Percentiles rank a stretch among this genome's conserved stretches.
phyloP scores from a whole-genome alignment of 148 eudicot genomes.

The Fagopyrum esculentum region DNA sequence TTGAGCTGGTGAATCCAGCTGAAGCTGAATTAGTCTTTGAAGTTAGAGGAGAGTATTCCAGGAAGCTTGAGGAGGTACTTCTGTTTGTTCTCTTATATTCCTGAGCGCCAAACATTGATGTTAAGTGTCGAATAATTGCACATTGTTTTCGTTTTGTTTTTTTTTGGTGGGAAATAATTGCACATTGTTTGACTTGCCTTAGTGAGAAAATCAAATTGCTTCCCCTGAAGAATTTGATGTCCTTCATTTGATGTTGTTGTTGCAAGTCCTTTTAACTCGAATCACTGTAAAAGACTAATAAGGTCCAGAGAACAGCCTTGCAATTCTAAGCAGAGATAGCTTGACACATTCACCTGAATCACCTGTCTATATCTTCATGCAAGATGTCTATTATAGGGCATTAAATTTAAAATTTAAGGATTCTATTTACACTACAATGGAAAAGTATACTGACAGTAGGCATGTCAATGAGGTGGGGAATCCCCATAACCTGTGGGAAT shows the following conservation, averaged over 20 bases:
- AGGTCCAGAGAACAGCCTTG: neutral
- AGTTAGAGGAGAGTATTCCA: constrained; percentile 70
- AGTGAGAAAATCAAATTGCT: neutral
- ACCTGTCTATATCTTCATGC: neutral
- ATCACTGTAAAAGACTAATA: neutral
- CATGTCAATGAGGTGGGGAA: too few relatives aligned
- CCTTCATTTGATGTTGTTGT: neutral
- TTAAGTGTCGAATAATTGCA: neutral
- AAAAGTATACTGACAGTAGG: too few relatives aligned
- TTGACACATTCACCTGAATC: neutral
- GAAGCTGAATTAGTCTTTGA: constrained; percentile 50
- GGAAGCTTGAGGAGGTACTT: constrained; percentile 72
- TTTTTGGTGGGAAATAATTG: neutral
- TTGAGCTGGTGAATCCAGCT: constrained; percentile 46
- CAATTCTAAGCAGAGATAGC: neutral
- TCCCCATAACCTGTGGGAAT: too few relatives aligned
- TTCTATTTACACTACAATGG: neutral
- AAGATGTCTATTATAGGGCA: neutral
- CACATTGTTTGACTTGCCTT: constrained; percentile 1
- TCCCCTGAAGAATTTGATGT: neutral
- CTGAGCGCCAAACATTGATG: neutral
- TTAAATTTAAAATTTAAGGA: neutral
- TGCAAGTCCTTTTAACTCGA: neutral
- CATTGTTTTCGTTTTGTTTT: neutral
- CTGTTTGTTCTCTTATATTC: neutral